phyloP scores from a whole-genome alignment of 1,284 basidiomycete species.

The Rhodotorula sp. region DNA sequence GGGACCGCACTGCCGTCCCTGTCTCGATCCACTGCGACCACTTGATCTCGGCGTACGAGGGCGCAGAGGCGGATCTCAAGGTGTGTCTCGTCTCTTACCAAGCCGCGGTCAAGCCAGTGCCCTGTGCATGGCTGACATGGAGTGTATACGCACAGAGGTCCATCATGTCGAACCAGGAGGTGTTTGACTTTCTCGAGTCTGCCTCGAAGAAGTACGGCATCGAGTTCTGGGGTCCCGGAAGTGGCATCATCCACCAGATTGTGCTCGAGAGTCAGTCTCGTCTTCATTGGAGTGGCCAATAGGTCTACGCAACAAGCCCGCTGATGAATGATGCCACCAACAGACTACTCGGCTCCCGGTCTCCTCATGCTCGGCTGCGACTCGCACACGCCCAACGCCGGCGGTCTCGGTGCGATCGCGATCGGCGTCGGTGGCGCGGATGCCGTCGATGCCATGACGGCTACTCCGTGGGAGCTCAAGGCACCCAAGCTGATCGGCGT shows the following conservation, averaged over 20 bases:
- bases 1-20: constrained; percentile 77
- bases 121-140: constrained; percentile 10
- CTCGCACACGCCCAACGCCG: constrained; percentile 97
- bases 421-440: constrained; percentile 99
- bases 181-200: constrained; percentile 96
- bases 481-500: constrained; percentile 60
- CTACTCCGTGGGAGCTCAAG: constrained; percentile 97
- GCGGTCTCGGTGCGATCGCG: constrained; percentile 94
- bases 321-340: not conserved
- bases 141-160: constrained; percentile 60
- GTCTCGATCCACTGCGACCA: constrained; percentile 96
- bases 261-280: constrained; percentile 72
- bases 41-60: constrained; percentile 65
- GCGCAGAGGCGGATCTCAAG: constrained; percentile 77
- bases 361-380: constrained; percentile 66
- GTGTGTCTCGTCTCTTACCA: constrained; percentile 49
- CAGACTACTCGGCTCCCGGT: constrained; percentile 53
- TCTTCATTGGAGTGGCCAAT: not conserved
- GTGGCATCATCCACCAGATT: constrained; percentile 89
- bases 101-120: not conserved
- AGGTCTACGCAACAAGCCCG: too few species aligned
- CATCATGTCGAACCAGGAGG: constrained; percentile 86
- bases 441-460: constrained; percentile 97
- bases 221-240: constrained; percentile 82
- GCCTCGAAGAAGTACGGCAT: constrained; percentile 89